Evolutionary conservation across 2,329 filamentous ascomycete species (phyloP), one percentile per base, ranked within the genome.

Genomic region (Ophiognomonia clavigignenti-juglandacearum): DNA sequence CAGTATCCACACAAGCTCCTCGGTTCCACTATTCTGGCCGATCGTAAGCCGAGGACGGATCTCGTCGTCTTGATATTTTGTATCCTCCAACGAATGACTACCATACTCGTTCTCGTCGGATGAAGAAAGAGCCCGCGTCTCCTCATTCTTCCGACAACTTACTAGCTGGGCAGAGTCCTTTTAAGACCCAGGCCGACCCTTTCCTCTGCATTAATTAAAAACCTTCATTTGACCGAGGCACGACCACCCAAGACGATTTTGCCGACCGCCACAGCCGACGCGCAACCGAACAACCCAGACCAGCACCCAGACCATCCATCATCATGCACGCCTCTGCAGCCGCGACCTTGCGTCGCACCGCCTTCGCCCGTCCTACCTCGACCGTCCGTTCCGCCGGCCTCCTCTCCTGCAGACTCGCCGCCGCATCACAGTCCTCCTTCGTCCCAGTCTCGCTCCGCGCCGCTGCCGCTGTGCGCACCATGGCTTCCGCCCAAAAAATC

Each of bases 401-500:
- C 45, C 14, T 49, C 47, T 36, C 47, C 47, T 10, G 41, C 40
- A 43, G 14, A 39, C 31, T 40, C 10, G n/a, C n/a, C n/a, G 29
- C 54, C 31, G 49, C 9, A 16, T 45, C 38, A 45, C 45, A 48
- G 51, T 40, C 51, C 64, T 39, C 64, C 62, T 54, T 63, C 63
- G 55, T 54, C 16, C 29, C 29, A 31, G 29, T n/a, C 13, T 41
- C 49, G 22, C 41, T 51, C 36, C 39, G 41, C 22, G 32, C 43
- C 14, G 45, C 49, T 34, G 49, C 26, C 23, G 27, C 42, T 11
- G 23, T 49, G 37, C 67, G 69, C 65, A 75, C 69, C 60, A 82
- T 84, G 79, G 73, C 77, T 48, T 63, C 63, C 53, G 68, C 77
- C 59, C 75, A 80, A 64, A 98, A 97, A 85, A 97, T 97, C 80